phyloP scores from a whole-genome alignment of 2,329 filamentous ascomycete species.

The Plectosphaerella cucumerina region DNA sequence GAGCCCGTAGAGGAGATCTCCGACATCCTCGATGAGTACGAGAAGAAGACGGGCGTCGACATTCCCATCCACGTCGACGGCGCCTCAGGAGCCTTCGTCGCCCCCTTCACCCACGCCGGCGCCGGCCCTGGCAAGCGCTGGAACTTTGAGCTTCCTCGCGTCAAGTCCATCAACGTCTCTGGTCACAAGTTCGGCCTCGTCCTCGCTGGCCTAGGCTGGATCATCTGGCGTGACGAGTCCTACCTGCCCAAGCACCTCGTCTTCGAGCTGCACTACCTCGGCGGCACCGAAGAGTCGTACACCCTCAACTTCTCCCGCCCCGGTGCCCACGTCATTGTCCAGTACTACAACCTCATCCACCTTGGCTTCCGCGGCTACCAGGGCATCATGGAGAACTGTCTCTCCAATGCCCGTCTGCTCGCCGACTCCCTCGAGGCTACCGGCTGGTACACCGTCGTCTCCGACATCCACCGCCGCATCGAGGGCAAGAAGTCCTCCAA shows the following conservation, averaged over 20 bases:
- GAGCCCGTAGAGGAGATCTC: conserved; percentile 67
- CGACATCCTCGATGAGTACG: conserved; percentile 58
- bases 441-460: conserved; percentile 62
- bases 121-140: conserved; percentile 56
- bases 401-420: conserved; percentile 60
- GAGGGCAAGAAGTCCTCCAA: conserved; percentile 23
- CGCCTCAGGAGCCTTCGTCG: conserved; percentile 58
- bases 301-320: conserved; percentile 71
- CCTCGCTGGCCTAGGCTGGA: conserved; percentile 67
- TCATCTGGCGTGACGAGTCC: conserved; percentile 62
- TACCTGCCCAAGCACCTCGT: conserved; percentile 64
- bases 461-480: conserved; percentile 60
- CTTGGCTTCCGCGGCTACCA: conserved; percentile 64
- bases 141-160: conserved; percentile 58
- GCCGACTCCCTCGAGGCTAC: conserved; percentile 61
- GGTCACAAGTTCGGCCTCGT: conserved; percentile 61
- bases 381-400: conserved; percentile 61
- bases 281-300: conserved; percentile 64
- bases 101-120: conserved; percentile 54
- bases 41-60: conserved; percentile 56
- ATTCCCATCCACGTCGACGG: conserved; percentile 67
- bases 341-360: conserved; percentile 71
- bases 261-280: conserved; percentile 67
- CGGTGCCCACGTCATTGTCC: conserved; percentile 64
- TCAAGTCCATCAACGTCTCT: conserved; percentile 63